A percentile compares a stretch with the other conserved stretches of the same genome.
Evolutionary conservation across 2,329 filamentous ascomycete species (phyloP).

Genomic region (Fusarium compactum): DNA sequence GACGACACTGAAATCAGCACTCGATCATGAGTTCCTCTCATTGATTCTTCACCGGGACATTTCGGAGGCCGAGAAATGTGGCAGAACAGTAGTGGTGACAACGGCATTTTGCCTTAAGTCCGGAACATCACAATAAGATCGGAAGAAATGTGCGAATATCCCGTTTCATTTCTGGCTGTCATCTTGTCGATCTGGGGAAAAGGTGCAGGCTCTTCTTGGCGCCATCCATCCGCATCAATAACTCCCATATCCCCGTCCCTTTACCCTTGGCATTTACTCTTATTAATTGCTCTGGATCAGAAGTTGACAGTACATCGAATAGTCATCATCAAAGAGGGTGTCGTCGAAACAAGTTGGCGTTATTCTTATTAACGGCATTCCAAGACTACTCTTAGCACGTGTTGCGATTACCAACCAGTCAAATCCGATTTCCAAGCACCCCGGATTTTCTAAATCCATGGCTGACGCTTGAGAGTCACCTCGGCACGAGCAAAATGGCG

Average conservation of each 20-base stretch:
- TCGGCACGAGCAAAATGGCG: slow-evolving; percentile 10
- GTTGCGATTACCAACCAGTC: slow-evolving; percentile 13
- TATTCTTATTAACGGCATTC: slow-evolving; percentile 28
- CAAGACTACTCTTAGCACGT: slow-evolving; percentile 16
- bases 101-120: slow-evolving; percentile 28
- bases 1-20: not conserved
- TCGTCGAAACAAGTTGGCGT: slow-evolving; percentile 1
- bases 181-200: slow-evolving; percentile 29
- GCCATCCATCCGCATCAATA: slow-evolving; percentile 10
- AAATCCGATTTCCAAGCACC: slow-evolving; percentile 29
- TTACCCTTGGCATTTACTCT: not conserved
- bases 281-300: not conserved
- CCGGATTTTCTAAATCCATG: slow-evolving; percentile 22
- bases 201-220: slow-evolving; percentile 13
- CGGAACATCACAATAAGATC: slow-evolving; percentile 2
- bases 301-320: not conserved
- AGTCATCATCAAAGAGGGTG: not conserved
- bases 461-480: slow-evolving; percentile 5
- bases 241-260: slow-evolving; percentile 5
- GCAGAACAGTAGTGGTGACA: slow-evolving; percentile 10
- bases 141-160: slow-evolving; percentile 15
- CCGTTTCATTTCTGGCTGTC: slow-evolving; percentile 12
- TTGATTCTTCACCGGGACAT: slow-evolving; percentile 11
- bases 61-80: slow-evolving; percentile 33
- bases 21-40: no score